Conservation (phyloP, 2,329 filamentous ascomycete genomes). For the Penicillium fuscoglaucum region DNA sequence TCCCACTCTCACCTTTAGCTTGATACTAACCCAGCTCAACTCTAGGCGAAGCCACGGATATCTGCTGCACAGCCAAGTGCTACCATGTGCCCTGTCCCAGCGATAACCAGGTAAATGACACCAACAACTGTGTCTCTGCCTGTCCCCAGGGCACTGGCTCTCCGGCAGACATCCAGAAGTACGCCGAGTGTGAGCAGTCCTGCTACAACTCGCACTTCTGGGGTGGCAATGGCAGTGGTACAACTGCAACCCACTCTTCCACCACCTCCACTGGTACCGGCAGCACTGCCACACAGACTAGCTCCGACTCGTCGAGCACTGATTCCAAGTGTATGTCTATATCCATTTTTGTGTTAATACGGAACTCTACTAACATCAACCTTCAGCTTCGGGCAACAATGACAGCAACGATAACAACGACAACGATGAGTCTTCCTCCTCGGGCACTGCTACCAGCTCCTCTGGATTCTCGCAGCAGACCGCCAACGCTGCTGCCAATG, state of each 20-base stretch:
- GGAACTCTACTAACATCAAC: conserved; percentile 1
- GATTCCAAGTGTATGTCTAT: conserved; percentile 12
- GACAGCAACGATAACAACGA: conserved; percentile 15
- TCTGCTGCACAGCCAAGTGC: conserved; percentile 55
- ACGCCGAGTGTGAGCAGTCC: conserved; percentile 49
- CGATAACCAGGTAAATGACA: conserved; percentile 51
- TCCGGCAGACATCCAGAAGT: conserved; percentile 47
- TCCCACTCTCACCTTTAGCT: neutral
- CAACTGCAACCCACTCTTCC: conserved; percentile 22
- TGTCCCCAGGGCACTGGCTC: conserved; percentile 57
- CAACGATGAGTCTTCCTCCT: conserved; percentile 17
- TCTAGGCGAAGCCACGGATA: conserved; percentile 45
- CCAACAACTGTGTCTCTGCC: conserved; percentile 52
- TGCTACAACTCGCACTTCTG: conserved; percentile 55
- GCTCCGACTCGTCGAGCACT: neutral
- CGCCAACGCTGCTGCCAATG: conserved; percentile 33
- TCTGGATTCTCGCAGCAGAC: conserved; percentile 18
- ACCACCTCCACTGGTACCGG: conserved; percentile 25
- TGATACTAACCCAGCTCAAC: neutral
- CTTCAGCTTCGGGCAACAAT: conserved; percentile 16
- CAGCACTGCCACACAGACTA: conserved; percentile 17
- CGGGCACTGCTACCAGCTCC: conserved; percentile 17
- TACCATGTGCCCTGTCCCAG: conserved; percentile 54
- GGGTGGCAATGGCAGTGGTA: conserved; percentile 31
- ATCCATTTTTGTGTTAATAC: neutral